A percentile compares a stretch with the other conserved stretches of the same genome.
Conservation (phyloP, 192 early-diverging fungal genomes). For the Gaertneriomyces semiglobifer region DNA sequence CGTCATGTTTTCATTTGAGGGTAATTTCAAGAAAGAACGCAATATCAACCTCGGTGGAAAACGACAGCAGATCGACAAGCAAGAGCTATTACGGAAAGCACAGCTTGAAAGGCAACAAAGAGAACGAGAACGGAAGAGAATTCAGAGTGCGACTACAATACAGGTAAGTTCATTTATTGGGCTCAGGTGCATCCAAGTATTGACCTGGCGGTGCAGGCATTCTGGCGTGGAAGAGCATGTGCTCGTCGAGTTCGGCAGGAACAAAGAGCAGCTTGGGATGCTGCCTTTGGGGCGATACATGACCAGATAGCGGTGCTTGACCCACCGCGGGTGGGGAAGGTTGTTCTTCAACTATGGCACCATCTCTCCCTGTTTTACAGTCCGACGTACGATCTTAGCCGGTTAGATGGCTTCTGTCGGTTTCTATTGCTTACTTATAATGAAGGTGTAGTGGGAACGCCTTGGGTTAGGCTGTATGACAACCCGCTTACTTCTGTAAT, state of each 20-base stretch:
- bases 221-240: conserved; percentile 53
- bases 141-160: conserved; percentile 57
- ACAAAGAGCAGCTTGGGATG: conserved; percentile 42
- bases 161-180: conserved; percentile 44
- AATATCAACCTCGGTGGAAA: conserved; percentile 81
- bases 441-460: too few species aligned
- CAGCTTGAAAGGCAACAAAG: conserved; percentile 69
- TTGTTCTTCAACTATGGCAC: neutral
- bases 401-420: neutral
- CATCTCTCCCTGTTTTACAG: neutral
- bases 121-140: conserved; percentile 63
- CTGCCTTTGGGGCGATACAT: neutral
- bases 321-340: neutral
- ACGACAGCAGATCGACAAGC: conserved; percentile 63
- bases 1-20: conserved; percentile 61
- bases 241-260: conserved; percentile 28
- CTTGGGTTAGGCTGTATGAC: too few species aligned
- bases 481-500: too few species aligned
- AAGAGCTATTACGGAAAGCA: conserved; percentile 56
- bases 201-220: conserved; percentile 39
- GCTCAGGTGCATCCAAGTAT: neutral
- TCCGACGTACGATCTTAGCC: neutral
- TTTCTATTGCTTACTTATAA: neutral
- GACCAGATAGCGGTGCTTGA: conserved; percentile 6
- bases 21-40: conserved; percentile 69